Evolutionary conservation across 1,284 basidiomycete genomes (phyloP).

Genomic region (Agroathelia rolfsii): DNA sequence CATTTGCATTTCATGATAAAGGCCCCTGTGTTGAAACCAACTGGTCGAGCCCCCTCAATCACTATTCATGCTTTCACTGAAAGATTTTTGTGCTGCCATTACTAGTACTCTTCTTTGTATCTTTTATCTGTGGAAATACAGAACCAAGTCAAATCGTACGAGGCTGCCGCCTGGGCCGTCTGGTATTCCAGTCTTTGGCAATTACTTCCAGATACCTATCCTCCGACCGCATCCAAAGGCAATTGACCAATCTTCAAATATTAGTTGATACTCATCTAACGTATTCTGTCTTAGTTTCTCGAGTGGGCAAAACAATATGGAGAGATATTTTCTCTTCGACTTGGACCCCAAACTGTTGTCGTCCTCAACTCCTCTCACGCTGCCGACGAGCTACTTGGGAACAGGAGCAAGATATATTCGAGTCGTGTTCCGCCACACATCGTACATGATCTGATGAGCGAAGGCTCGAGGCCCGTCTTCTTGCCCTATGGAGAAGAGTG

Average conservation of each 20-base stretch:
- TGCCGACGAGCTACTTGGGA: conserved; percentile 22
- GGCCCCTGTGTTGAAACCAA: too few relatives aligned
- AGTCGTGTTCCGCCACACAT: conserved; percentile 18
- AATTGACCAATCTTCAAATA: too few relatives aligned
- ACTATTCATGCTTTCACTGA: too few relatives aligned
- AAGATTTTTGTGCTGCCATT: too few relatives aligned
- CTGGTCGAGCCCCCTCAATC: too few relatives aligned
- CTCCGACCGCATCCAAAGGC: conserved; percentile 14
- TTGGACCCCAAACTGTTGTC: conserved; percentile 21
- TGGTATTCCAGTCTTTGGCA: conserved; percentile 14
- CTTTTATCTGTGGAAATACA: too few relatives aligned
- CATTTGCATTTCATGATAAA: too few relatives aligned
- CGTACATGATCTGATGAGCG: conserved; percentile 21
- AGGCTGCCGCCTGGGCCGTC: conserved; percentile 14
- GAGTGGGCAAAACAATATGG: conserved; percentile 23
- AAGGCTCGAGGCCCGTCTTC: conserved; percentile 19
- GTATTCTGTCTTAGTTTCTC: too few relatives aligned
- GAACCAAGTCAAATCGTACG: too few relatives aligned
- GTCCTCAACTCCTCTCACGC: conserved; percentile 24
- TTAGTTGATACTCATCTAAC: too few relatives aligned
- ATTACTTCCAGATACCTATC: conserved; percentile 13
- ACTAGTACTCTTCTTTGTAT: too few relatives aligned
- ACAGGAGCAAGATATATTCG: conserved; percentile 20
- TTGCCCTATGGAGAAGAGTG: conserved; percentile 20
- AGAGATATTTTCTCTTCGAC: conserved; percentile 15